Evolutionary conservation across 768 basidiomycete genomes (phyloP), one percentile per base, ranked within the genome.

Genomic region (Piloderma croceum): DNA sequence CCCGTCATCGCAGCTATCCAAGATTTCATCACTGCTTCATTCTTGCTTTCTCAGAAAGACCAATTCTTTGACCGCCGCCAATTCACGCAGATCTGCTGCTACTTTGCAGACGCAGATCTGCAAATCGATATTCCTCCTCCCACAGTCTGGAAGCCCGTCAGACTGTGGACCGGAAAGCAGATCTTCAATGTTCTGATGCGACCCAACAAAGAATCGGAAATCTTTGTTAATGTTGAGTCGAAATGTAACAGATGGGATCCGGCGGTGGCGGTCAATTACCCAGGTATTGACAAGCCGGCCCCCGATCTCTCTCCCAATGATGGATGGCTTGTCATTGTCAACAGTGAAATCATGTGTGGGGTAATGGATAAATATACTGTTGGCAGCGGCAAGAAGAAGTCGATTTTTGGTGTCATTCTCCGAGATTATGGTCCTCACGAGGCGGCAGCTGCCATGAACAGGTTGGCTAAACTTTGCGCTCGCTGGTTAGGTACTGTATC

Each of bases 1-100:
- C 96, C 96, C 19, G 94, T 99, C 66, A 97, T 99, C 52, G 92
- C 96, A 19, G 96, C 96, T 48, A 99, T 96, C 49, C 96, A 99
- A 60, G 96, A 99, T 63, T 99, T 99, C 70, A 98, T 99, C 68
- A 98, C 96, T 3, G 96, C 93, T 12, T 92, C 96, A 15, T 99
- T 83, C 69, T 79, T 99, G 29, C 79, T 99, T 51, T 94, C 94
- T 6, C 83, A 81, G 25, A 84, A 87, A 55, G 96, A 99, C 54
- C 80, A 76, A 12, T 96, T 99, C 64, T 86, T 93, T 58, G 88
- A 93, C 57, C 81, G 96, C 15, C 78, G 84, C 34, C 89, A 96
- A 54, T 97, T 99, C 63, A 90, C 90, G 2, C 96, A 98, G 55
- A 91, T 96, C 50, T 94, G 92, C 60, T 89, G 87, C 43, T 99